A percentile compares a stretch with the other conserved stretches of the same genome.
Evolutionary conservation across 768 basidiomycete genomes (phyloP).

Genomic region (Psilocybe cyanescens): DNA sequence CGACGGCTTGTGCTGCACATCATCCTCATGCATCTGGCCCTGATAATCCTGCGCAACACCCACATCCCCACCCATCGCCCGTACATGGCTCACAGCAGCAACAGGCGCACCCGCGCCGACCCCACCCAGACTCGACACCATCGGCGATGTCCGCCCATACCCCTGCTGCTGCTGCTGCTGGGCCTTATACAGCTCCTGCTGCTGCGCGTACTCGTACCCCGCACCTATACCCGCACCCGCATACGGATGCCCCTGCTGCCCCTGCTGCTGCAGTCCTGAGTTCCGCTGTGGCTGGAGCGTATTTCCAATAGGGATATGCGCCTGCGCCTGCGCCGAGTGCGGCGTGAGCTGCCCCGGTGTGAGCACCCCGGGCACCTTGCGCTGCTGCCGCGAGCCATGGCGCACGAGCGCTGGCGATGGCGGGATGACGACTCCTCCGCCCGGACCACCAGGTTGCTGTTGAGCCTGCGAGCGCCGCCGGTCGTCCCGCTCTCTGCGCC

Average conservation of each 20-base stretch:
- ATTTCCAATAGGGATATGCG: constrained; percentile 72
- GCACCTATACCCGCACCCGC: constrained; percentile 55
- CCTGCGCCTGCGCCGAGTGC: constrained; percentile 75
- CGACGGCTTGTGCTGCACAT: constrained; percentile 14
- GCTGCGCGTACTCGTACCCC: constrained; percentile 61
- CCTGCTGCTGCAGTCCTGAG: background rate
- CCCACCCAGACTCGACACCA: constrained; percentile 72
- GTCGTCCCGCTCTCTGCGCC: constrained; percentile 70
- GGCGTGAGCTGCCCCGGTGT: constrained; percentile 69
- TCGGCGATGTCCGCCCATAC: constrained; percentile 85
- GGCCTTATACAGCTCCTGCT: constrained; percentile 60
- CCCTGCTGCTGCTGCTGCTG: constrained; percentile 38
- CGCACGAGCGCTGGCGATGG: constrained; percentile 83
- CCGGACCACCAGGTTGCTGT: constrained; percentile 17
- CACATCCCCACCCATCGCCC: constrained; percentile 70
- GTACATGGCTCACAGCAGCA: constrained; percentile 73
- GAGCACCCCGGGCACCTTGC: constrained; percentile 63
- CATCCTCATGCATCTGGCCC: constrained; percentile 53
- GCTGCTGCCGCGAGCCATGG: constrained; percentile 76
- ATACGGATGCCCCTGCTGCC: constrained; percentile 58
- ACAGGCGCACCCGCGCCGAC: constrained; percentile 63
- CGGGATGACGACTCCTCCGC: constrained; percentile 54
- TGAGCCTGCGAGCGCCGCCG: constrained; percentile 64
- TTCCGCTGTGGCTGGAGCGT: background rate
- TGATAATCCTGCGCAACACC: constrained; percentile 62